phyloP scores from a whole-genome alignment of 2,329 filamentous ascomycete genomes.

The Aspergillus terreus region DNA sequence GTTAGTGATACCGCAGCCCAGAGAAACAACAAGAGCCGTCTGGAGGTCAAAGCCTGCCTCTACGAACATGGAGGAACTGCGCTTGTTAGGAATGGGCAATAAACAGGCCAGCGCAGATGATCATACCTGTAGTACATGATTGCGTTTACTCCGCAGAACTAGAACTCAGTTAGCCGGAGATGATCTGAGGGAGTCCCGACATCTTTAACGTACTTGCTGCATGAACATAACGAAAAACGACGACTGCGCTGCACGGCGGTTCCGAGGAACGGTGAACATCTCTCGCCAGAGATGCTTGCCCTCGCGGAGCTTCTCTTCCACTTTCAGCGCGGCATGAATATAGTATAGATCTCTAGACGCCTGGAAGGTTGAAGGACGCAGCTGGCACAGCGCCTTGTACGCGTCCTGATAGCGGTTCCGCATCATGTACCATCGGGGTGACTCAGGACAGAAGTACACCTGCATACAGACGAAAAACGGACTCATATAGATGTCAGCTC shows the following conservation, averaged over 20 bases:
- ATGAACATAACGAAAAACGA: constrained; percentile 65
- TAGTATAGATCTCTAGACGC: constrained; percentile 46
- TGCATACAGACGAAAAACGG: constrained; percentile 42
- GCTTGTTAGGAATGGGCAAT: no score
- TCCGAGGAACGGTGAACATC: constrained; percentile 58
- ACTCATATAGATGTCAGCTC: not conserved
- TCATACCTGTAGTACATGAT: constrained; percentile 52
- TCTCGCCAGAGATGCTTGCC: constrained; percentile 49
- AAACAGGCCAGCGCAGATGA: no score
- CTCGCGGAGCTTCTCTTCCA: constrained; percentile 53
- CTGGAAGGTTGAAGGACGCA: constrained; percentile 43
- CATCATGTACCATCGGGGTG: constrained; percentile 48
- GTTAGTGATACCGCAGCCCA: constrained; percentile 62
- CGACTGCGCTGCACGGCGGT: constrained; percentile 58
- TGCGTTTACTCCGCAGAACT: constrained; percentile 50
- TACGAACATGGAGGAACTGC: constrained; percentile 39
- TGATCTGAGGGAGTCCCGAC: not conserved
- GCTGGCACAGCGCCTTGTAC: constrained; percentile 40
- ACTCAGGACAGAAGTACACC: constrained; percentile 62
- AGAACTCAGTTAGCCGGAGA: not conserved
- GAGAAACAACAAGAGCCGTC: constrained; percentile 53
- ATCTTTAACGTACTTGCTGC: constrained; percentile 49
- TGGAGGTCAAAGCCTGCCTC: constrained; percentile 40
- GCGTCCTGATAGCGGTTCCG: constrained; percentile 41
- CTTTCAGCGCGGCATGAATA: constrained; percentile 54